Evolutionary conservation across 768 basidiomycete genomes (phyloP).

Genomic region (Multifurca ochricompacta): DNA sequence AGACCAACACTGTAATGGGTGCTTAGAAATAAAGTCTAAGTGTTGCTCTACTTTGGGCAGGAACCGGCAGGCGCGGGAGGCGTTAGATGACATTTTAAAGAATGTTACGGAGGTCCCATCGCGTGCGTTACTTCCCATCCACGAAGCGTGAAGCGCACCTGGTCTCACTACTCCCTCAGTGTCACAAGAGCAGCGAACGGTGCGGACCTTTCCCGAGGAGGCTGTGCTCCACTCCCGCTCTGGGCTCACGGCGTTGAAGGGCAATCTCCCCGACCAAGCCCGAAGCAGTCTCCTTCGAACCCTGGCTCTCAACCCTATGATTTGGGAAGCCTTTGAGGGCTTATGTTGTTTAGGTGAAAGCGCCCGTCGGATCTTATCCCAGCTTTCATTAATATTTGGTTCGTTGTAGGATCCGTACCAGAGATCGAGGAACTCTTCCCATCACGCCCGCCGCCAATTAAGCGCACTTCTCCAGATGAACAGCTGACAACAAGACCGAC

Average conservation of each 20-base stretch:
- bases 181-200: constrained; percentile 45
- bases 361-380: not conserved
- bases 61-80: constrained; percentile 69
- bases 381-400: constrained; percentile 16
- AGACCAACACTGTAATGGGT: constrained; percentile 60
- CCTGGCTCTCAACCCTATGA: constrained; percentile 61
- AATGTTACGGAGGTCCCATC: constrained; percentile 46
- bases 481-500: constrained; percentile 29
- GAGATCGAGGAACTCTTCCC: constrained; percentile 71
- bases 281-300: constrained; percentile 62
- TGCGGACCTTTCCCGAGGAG: constrained; percentile 60
- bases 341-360: constrained; percentile 64
- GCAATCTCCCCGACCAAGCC: constrained; percentile 72
- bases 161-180: constrained; percentile 30
- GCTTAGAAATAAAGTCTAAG: constrained; percentile 70
- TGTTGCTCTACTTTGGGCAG: constrained; percentile 68
- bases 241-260: constrained; percentile 69
- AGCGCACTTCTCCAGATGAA: constrained; percentile 47
- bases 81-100: constrained; percentile 53
- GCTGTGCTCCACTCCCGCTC: constrained; percentile 70
- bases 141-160: constrained; percentile 6
- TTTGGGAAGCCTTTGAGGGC: constrained; percentile 93
- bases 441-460: constrained; percentile 48
- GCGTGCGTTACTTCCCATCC: constrained; percentile 37
- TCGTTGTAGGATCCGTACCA: constrained; percentile 50